Evolutionary conservation across 805 yeast genomes (phyloP).

Genomic region (Barnettozyma sp.): DNA sequence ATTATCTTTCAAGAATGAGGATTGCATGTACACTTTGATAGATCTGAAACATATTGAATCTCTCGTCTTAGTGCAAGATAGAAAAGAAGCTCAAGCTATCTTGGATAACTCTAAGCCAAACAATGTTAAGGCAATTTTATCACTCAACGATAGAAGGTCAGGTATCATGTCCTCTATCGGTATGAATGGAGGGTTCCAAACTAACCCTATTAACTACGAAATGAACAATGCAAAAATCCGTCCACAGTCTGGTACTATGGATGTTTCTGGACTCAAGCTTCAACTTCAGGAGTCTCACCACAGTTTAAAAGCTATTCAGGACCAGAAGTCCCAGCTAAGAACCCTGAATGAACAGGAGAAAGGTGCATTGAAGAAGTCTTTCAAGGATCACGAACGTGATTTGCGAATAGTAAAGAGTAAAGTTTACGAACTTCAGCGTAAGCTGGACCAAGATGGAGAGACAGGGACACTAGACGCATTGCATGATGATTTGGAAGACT

Average conservation of each 20-base stretch:
- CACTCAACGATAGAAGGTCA: conserved; percentile 33
- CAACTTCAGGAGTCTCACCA: conserved; percentile 6
- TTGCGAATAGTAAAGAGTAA: conserved; percentile 17
- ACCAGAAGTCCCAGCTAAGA: conserved; percentile 7
- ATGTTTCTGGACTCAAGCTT: conserved; percentile 17
- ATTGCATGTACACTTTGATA: conserved; percentile 53
- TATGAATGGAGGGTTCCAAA: conserved; percentile 36
- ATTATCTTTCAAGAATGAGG: conserved; percentile 47
- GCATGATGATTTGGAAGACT: conserved; percentile 7
- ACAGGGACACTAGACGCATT: conserved; percentile 33
- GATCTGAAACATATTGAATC: conserved; percentile 58
- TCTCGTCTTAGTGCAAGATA: conserved; percentile 44
- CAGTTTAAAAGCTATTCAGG: not conserved
- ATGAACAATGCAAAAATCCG: conserved; percentile 13
- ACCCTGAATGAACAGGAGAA: conserved; percentile 12
- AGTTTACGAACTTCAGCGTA: conserved; percentile 30
- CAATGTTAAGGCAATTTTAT: conserved; percentile 37
- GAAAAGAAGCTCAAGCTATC: conserved; percentile 42
- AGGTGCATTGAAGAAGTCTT: conserved; percentile 7
- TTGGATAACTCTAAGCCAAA: conserved; percentile 28
- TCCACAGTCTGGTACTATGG: conserved; percentile 6
- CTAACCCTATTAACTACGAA: conserved; percentile 48
- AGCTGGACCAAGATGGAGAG: conserved; percentile 39
- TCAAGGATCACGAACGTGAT: conserved; percentile 1
- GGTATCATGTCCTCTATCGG: conserved; percentile 41